These are phyloP conservation scores for Spathaspora sp. DNA, from an alignment of 1,139 yeast genomes.

Conservation along the genomic window DNA sequence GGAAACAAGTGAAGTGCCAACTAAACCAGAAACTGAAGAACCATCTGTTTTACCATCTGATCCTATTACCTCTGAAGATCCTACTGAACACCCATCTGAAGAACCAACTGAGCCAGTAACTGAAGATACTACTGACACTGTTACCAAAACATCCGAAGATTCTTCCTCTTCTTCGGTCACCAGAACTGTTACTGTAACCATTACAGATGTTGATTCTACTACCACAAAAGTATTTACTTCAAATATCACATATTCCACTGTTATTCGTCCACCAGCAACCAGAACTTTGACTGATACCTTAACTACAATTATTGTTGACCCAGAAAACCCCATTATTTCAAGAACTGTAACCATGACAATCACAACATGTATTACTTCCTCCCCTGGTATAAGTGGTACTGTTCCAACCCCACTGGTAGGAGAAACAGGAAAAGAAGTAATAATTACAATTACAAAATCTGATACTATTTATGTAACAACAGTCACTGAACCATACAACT, in stretches of 20 bases:
- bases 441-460: too few relatives aligned
- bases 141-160: background rate
- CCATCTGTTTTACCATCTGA: too few relatives aligned
- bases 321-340: background rate
- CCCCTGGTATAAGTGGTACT: too few relatives aligned
- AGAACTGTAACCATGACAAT: too few relatives aligned
- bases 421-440: too few relatives aligned
- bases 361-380: too few relatives aligned
- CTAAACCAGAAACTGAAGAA: too few relatives aligned
- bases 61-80: background rate
- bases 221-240: background rate
- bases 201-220: background rate
- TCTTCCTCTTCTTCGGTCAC: background rate
- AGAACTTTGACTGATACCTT: background rate
- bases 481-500: too few relatives aligned
- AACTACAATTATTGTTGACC: background rate
- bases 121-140: background rate
- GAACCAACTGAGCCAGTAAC: too few relatives aligned
- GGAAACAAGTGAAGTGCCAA: too few relatives aligned
- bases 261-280: background rate
- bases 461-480: too few relatives aligned
- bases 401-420: too few relatives aligned
- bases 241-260: background rate
- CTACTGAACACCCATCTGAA: background rate
- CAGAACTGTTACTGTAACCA: background rate